Base-by-base conservation (phyloP, 306 rosid genomes). In the Psophocarpus tetragonolobus region DNA sequence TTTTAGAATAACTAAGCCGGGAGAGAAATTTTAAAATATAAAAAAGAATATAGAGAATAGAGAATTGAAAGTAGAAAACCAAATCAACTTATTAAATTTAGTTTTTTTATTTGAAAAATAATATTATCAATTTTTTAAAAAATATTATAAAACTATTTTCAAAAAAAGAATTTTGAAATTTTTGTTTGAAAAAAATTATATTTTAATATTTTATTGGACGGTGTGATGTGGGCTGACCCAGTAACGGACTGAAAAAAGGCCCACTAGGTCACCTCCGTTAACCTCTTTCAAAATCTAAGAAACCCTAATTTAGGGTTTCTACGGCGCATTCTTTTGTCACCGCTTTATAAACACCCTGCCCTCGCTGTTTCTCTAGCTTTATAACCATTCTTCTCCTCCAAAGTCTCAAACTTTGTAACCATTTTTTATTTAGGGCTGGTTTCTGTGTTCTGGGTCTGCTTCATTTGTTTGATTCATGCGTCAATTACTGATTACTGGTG, bases 401-500 rank as follows among this genome's bases (percentile, higher is more conserved):
- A 45, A 15, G 11, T 3, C 8, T 23, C 3, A 0, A 39, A 9
- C 15, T 36, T 23, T 63, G 8, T 1, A 1, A 0, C 4, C 1
- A 0, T 14, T 6, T 17, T 14, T 15, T 32, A 9, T 51, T 7
- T 29, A 56, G 35, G 38, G 0, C 17, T 70, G 5, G 15, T 0
- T 30, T 51, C 4, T 3, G 15, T 11, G 8, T 60, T 45, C 8
- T 4, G 23, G 18, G 35, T 20, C 6, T 74, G 0, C 6, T 3
- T 65, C 3, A 8, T 11, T 38, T 8, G 11, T 21, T 4, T 0
- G 4, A 15, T 17, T 41, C 12, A 1, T 4, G 96, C 91, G 89
- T 91, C 89, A 66, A 53, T 27, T 80, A 81, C 91, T 86, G 90
- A 88, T 88, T 88, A 84, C 94, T 85, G 1, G 63, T 86, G 87